Evolutionary conservation across 352 stramenopile genomes (phyloP).

Genomic region (Phytophthora parvispora): DNA sequence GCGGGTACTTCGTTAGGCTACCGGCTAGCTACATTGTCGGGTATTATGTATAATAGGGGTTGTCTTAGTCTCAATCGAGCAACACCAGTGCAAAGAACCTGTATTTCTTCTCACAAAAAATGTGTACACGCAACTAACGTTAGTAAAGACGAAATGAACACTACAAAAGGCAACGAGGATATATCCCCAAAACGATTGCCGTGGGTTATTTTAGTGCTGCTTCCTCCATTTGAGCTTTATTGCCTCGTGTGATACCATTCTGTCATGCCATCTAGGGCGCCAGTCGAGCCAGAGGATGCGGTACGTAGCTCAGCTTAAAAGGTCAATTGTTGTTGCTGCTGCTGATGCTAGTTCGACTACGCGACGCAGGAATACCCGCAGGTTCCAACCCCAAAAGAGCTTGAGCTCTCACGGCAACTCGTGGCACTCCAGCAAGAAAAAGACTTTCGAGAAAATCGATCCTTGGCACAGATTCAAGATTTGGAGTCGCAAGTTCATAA

Average conservation of each 20-base stretch:
- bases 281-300: slow-evolving; percentile 49
- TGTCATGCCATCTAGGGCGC: slow-evolving; percentile 21
- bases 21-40: no score
- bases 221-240: background rate
- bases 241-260: background rate
- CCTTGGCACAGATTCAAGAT: slow-evolving; percentile 70
- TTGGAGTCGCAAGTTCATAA: slow-evolving; percentile 77
- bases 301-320: slow-evolving; percentile 14
- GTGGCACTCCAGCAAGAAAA: slow-evolving; percentile 77
- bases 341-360: background rate
- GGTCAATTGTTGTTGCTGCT: background rate
- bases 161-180: no score
- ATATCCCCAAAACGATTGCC: no score
- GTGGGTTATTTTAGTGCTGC: background rate
- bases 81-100: no score
- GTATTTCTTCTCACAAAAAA: no score
- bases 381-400: slow-evolving; percentile 79
- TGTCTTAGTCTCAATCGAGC: no score
- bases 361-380: slow-evolving; percentile 67
- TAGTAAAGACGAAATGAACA: no score
- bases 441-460: slow-evolving; percentile 66
- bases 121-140: no score
- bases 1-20: no score
- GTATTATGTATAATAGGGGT: no score
- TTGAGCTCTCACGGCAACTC: slow-evolving; percentile 75